Conservation (phyloP, 306 rosid species). For the Nissolia schottii region DNA sequence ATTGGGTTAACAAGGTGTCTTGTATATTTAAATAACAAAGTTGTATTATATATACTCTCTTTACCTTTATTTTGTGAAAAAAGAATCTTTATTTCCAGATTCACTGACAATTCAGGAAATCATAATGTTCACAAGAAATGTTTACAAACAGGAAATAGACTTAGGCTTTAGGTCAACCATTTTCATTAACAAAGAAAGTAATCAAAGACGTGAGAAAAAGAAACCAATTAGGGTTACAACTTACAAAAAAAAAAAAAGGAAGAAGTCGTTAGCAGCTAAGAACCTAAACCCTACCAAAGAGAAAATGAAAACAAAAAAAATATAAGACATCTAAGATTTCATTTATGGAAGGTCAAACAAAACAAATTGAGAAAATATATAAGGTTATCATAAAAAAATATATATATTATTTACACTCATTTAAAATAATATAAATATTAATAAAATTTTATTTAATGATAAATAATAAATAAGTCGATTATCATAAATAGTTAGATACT, state of each 20-base stretch:
- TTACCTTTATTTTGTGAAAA: not conserved
- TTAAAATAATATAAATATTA: no score
- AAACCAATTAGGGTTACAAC: not conserved
- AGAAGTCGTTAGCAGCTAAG: not conserved
- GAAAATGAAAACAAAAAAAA: not conserved
- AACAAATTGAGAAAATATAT: not conserved
- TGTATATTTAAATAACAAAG: no score
- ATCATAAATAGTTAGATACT: no score
- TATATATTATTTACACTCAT: no score
- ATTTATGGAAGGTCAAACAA: not conserved
- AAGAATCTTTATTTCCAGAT: not conserved
- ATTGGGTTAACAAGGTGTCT: no score
- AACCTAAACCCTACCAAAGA: not conserved
- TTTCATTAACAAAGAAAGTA: not conserved
- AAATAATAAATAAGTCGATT: no score
- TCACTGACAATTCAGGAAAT: not conserved
- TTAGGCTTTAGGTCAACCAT: not conserved
- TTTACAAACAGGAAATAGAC: no score
- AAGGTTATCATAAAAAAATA: no score
- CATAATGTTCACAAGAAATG: not conserved
- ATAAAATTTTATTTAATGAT: no score
- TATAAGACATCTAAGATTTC: no score
- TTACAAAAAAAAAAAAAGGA: no score
- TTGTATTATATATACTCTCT: no score
- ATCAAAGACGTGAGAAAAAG: not conserved